Evolutionary conservation across 148 eudicot genomes (phyloP), one percentile per base, ranked within the genome.

Genomic region (Cornus controversa): DNA sequence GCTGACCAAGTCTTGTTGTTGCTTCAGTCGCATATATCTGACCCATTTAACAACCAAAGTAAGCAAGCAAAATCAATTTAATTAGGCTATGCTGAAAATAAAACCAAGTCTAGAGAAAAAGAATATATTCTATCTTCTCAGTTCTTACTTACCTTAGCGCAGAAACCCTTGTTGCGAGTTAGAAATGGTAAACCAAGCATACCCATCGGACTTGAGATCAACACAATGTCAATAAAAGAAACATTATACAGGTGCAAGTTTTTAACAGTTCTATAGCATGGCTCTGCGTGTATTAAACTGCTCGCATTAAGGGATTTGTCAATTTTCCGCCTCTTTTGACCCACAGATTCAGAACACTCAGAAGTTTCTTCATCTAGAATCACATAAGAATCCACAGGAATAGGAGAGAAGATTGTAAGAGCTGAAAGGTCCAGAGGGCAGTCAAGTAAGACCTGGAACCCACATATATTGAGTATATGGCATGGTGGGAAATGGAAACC

Each of bases 11-110:
- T 82, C 86, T 89, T 73, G 82, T 81, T 10, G 96, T 87, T 54
- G 90, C 96, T 82, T 95, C 96, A 82, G 94, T 95, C 31, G 89
- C 97, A 80, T 95, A 95, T 73, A 95, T 84, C 98, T 91, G 76
- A 65, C 72, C 75, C 24, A 66, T 70, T 54, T 10, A 34, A 74
- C 58, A 31, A 63, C 54, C 64, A 86, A 58, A 77, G 40, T 53
- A 79, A 75, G 26, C 42, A 78, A 63, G 70, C 22, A 73, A 6
- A 54, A 42, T 13, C 29, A 28, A 22, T 27, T 14, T 63, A 26
- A 64, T 3, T 37, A 70, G 28, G 0, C 2, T 42, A n/a, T 40
- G 8, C 45, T 53, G 26, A 75, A 34, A 25, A 54, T 73, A 20
- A 36, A 34, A 67, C 27, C 36, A 68, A 42, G 10, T 27, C 20